These are phyloP conservation scores for Hibiscus tridactylites DNA, from an alignment of 345 rosid species.

Conservation along the genomic window DNA sequence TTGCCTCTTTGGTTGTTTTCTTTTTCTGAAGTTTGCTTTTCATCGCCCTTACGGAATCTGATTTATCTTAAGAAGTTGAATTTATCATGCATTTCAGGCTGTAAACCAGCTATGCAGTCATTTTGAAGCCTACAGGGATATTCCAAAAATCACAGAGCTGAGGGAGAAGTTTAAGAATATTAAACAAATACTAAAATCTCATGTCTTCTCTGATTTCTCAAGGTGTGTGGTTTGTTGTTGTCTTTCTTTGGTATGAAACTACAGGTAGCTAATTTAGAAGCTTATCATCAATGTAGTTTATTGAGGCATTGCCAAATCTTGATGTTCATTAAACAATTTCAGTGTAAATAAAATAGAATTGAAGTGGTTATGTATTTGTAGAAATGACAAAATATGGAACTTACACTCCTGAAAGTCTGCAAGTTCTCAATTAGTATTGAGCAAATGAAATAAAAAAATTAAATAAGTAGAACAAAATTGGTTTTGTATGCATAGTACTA, in stretches of 20 bases:
- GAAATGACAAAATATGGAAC: neutral
- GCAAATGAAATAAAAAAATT: neutral
- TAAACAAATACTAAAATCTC: conserved; percentile 91
- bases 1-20: neutral
- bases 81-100: conserved; percentile 59
- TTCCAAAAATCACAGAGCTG: conserved; percentile 94
- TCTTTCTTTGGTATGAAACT: neutral
- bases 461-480: too few species aligned
- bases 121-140: conserved; percentile 95
- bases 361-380: neutral
- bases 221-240: conserved; percentile 41
- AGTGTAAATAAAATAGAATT: neutral
- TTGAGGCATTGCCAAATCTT: neutral
- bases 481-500: neutral
- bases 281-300: neutral
- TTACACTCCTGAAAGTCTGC: neutral
- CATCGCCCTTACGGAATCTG: neutral
- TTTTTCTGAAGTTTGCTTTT: neutral
- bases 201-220: conserved; percentile 90
- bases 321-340: neutral
- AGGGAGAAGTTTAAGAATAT: conserved; percentile 93
- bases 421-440: neutral
- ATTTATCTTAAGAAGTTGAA: conserved; percentile 5
- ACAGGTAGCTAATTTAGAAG: conserved; percentile 1
- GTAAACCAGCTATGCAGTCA: conserved; percentile 95